Evolutionary conservation across 306 rosid genomes (phyloP).

Genomic region (Gynostemma pentaphyllum): DNA sequence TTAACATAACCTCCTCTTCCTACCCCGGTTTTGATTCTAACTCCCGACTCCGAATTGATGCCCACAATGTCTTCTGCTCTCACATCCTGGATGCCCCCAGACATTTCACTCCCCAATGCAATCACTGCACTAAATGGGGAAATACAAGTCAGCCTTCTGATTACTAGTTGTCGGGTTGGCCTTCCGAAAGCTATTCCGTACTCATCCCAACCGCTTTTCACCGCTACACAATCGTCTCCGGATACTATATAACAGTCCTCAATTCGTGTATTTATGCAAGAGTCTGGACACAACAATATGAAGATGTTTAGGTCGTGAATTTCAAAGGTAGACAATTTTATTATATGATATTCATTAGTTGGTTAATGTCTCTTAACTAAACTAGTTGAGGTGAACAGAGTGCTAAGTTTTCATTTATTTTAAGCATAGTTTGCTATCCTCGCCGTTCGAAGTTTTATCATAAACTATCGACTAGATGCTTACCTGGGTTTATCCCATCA

Average conservation of each 20-base stretch:
- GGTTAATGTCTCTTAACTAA: too few relatives aligned
- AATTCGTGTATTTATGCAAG: constrained; percentile 34
- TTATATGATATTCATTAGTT: too few relatives aligned
- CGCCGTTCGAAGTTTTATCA: too few relatives aligned
- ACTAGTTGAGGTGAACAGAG: too few relatives aligned
- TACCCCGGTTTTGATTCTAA: constrained; percentile 36
- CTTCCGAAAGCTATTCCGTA: constrained; percentile 30
- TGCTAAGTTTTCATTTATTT: too few relatives aligned
- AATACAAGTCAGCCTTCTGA: constrained; percentile 32
- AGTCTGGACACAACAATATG: too few relatives aligned
- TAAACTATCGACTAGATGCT: not conserved
- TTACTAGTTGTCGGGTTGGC: constrained; percentile 30
- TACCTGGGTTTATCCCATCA: constrained; percentile 44
- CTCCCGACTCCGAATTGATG: constrained; percentile 26
- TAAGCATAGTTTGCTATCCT: too few relatives aligned
- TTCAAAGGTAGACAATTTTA: too few relatives aligned
- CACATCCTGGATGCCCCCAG: constrained; percentile 34
- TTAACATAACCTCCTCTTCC: constrained; percentile 35
- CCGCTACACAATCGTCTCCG: constrained; percentile 42
- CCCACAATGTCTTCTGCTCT: constrained; percentile 36
- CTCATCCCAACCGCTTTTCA: constrained; percentile 47
- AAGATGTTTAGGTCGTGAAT: too few relatives aligned
- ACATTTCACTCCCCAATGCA: constrained; percentile 43
- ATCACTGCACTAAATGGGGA: constrained; percentile 37
- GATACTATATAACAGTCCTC: constrained; percentile 42